Evolutionary conservation across 2,329 filamentous ascomycete species (phyloP).

Genomic region (Ceratocystis cacaofunesta): DNA sequence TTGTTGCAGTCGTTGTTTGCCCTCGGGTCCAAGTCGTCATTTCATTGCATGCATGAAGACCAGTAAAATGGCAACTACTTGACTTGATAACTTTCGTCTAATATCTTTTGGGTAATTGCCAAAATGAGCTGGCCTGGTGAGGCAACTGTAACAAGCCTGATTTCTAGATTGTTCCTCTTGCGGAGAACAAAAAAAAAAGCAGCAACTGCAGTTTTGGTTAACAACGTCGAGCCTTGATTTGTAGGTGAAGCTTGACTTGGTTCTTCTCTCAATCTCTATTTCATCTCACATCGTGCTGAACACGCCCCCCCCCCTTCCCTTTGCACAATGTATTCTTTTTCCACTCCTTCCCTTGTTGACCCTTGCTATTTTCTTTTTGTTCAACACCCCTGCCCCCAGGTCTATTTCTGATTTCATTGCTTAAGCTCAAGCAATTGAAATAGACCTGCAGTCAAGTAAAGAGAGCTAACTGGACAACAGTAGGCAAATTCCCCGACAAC

Average conservation of each 20-base stretch:
- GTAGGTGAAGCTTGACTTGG: background rate
- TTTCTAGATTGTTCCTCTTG: background rate
- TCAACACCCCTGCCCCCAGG: background rate
- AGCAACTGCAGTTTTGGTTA: background rate
- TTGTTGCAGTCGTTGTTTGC: background rate
- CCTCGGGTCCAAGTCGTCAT: background rate
- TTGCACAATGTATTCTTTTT: background rate
- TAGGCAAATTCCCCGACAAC: conserved; percentile 1
- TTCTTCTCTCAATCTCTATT: background rate
- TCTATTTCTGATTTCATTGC: background rate
- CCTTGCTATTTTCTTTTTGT: background rate
- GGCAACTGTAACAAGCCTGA: background rate
- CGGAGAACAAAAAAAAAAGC: background rate
- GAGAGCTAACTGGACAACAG: background rate
- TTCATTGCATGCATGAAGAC: background rate
- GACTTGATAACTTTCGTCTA: background rate
- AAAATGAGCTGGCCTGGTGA: background rate
- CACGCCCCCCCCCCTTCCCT: background rate
- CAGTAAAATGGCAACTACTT: background rate
- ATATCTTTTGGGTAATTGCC: background rate
- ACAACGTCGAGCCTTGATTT: background rate
- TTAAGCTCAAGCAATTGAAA: background rate
- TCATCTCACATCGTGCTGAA: background rate
- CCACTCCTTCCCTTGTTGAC: conserved; percentile 2
- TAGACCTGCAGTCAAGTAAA: background rate